Conservation (phyloP, 108 stramenopile genomes). For the Aureococcus anophagefferens region DNA sequence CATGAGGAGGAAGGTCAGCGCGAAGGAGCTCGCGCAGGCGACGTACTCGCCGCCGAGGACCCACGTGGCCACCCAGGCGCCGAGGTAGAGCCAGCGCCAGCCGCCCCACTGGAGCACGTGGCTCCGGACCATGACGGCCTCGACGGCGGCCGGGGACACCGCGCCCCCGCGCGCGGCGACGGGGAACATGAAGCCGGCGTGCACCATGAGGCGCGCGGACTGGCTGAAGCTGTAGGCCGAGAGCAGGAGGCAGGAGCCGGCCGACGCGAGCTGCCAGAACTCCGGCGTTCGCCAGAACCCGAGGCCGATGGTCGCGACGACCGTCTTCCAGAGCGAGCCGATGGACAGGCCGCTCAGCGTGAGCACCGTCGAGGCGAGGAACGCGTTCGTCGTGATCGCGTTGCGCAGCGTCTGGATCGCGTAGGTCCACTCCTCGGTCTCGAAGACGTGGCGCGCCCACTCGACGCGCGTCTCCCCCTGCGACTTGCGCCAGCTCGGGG, state of each 20-base stretch:
- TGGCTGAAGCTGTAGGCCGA: slow-evolving; percentile 1
- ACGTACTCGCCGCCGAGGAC: background rate
- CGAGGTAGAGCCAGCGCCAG: background rate
- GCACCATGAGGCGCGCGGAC: background rate
- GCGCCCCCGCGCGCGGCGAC: background rate
- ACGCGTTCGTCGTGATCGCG: slow-evolving; percentile 3
- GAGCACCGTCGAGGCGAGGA: background rate
- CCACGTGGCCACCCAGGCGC: background rate
- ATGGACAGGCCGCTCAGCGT: background rate
- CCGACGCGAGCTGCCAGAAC: background rate
- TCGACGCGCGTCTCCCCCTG: background rate
- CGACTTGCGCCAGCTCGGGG: background rate
- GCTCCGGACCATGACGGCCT: background rate
- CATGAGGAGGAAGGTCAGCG: background rate
- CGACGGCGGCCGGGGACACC: background rate
- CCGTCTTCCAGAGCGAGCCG: background rate
- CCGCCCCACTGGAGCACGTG: slow-evolving; percentile 1
- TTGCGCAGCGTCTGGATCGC: slow-evolving; percentile 7
- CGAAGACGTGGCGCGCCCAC: background rate
- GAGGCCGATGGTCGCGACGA: background rate
- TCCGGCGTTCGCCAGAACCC: background rate
- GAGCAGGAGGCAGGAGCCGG: background rate
- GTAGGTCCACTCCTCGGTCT: slow-evolving; percentile 5
- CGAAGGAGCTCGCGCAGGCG: background rate
- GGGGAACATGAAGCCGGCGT: slow-evolving; percentile 10